A percentile compares a stretch with the other conserved stretches of the same genome.
phyloP scores from a whole-genome alignment of 1,139 yeast species.

The Sugiyamaella novakii region DNA sequence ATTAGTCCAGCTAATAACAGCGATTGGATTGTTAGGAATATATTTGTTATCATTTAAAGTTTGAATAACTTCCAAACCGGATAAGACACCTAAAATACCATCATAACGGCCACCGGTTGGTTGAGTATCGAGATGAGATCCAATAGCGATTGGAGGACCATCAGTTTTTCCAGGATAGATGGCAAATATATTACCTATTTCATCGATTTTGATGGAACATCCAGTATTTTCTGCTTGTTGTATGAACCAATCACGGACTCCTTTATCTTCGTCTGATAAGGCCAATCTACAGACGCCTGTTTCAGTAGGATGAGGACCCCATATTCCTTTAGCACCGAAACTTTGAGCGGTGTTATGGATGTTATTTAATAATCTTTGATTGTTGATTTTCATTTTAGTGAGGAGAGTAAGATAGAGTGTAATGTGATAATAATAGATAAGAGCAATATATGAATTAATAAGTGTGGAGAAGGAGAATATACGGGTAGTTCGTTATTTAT shows the following conservation, averaged over 20 bases:
- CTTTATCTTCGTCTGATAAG: constrained; percentile 60
- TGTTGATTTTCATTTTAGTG: constrained; percentile 16
- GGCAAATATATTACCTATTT: constrained; percentile 71
- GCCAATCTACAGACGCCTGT: constrained; percentile 66
- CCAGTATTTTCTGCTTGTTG: constrained; percentile 55
- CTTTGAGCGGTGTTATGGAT: constrained; percentile 19
- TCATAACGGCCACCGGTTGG: constrained; percentile 79
- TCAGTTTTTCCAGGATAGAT: constrained; percentile 58
- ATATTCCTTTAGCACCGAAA: constrained; percentile 21
- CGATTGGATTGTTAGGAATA: constrained; percentile 64
- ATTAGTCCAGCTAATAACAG: constrained; percentile 69
- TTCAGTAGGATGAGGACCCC: constrained; percentile 43
- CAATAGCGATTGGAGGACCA: constrained; percentile 62
- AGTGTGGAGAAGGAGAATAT: neutral
- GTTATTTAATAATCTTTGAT: constrained; percentile 11
- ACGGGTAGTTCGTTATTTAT: too few species aligned
- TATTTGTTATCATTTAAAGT: constrained; percentile 60
- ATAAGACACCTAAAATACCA: constrained; percentile 67
- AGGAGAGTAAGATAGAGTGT: too few species aligned
- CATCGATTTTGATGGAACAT: constrained; percentile 59
- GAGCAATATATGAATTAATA: too few species aligned
- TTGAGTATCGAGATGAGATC: constrained; percentile 75
- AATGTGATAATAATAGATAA: neutral
- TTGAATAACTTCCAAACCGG: constrained; percentile 66
- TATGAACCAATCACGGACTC: constrained; percentile 68